Evolutionary conservation across 306 rosid species (phyloP).

Genomic region (Quercus ilex): DNA sequence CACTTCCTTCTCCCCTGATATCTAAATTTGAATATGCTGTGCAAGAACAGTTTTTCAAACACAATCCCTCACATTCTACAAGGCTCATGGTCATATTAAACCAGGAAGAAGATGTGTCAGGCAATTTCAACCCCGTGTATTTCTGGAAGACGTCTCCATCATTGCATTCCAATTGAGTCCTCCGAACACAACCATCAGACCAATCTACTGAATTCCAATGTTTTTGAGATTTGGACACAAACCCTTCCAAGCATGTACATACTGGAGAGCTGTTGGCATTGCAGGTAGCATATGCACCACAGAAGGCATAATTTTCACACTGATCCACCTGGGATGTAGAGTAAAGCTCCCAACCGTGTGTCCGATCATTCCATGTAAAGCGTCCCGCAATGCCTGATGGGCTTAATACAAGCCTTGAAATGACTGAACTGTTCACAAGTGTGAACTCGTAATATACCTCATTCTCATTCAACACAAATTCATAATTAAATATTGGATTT

Average conservation of each 20-base stretch:
- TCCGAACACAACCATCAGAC: conserved; percentile 26
- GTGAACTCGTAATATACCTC: conserved; percentile 15
- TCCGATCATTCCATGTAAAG: conserved; percentile 3
- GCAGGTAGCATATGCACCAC: conserved; percentile 25
- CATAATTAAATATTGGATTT: neutral
- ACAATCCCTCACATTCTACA: conserved; percentile 25
- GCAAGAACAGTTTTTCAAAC: conserved; percentile 35
- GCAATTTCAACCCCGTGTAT: conserved; percentile 12
- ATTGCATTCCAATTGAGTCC: conserved; percentile 12
- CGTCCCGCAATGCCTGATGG: conserved; percentile 10
- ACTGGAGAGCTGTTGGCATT: neutral
- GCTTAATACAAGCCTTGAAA: conserved; percentile 15
- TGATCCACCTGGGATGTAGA: neutral
- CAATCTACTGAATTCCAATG: conserved; percentile 1
- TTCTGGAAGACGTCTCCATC: conserved; percentile 12
- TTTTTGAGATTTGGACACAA: neutral
- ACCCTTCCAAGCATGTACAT: conserved; percentile 31
- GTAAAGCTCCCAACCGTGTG: conserved; percentile 8
- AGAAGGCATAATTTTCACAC: conserved; percentile 27
- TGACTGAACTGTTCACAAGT: neutral
- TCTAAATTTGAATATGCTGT: conserved; percentile 27
- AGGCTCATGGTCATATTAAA: conserved; percentile 10
- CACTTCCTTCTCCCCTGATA: conserved; percentile 23
- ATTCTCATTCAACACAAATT: conserved; percentile 4
- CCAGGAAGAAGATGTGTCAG: conserved; percentile 37